phyloP scores from a whole-genome alignment of 768 basidiomycete genomes.

The Podaxis mareebaensis region DNA sequence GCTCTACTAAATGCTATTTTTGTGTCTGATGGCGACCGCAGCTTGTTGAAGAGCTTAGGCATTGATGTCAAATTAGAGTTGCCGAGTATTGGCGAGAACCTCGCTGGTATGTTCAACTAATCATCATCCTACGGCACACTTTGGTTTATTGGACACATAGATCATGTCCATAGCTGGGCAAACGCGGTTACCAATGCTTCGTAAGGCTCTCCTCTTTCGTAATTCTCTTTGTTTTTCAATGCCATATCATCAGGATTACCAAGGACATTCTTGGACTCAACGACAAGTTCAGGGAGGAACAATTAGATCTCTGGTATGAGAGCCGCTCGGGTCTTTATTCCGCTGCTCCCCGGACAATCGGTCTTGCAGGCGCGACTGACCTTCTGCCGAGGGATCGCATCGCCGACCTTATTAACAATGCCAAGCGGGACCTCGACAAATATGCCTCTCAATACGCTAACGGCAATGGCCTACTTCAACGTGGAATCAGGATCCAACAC shows the following conservation, averaged over 20 bases:
- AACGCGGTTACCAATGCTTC: conserved; percentile 32
- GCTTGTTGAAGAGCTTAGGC: conserved; percentile 44
- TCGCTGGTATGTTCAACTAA: conserved; percentile 26
- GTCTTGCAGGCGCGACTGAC: conserved; percentile 28
- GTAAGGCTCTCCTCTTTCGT: conserved; percentile 17
- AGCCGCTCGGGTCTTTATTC: conserved; percentile 34
- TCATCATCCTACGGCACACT: background rate
- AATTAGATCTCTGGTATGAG: conserved; percentile 27
- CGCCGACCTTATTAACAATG: conserved; percentile 19
- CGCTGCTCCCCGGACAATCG: conserved; percentile 30
- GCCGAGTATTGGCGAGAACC: conserved; percentile 49
- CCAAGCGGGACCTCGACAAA: conserved; percentile 22
- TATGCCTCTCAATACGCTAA: conserved; percentile 32
- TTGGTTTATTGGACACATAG: conserved; percentile 16
- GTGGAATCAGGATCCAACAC: conserved; percentile 33
- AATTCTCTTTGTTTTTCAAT: background rate
- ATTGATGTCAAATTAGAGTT: conserved; percentile 41
- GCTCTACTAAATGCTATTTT: background rate
- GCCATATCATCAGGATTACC: conserved; percentile 22
- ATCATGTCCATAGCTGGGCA: conserved; percentile 35
- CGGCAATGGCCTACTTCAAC: conserved; percentile 29
- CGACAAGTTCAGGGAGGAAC: conserved; percentile 23
- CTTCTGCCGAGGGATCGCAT: conserved; percentile 25
- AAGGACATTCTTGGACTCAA: conserved; percentile 28
- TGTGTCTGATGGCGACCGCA: conserved; percentile 7